Evolutionary conservation across 1,139 yeast species (phyloP), one percentile per base, ranked within the genome.

Genomic region (Suhomyces anneliseae): DNA sequence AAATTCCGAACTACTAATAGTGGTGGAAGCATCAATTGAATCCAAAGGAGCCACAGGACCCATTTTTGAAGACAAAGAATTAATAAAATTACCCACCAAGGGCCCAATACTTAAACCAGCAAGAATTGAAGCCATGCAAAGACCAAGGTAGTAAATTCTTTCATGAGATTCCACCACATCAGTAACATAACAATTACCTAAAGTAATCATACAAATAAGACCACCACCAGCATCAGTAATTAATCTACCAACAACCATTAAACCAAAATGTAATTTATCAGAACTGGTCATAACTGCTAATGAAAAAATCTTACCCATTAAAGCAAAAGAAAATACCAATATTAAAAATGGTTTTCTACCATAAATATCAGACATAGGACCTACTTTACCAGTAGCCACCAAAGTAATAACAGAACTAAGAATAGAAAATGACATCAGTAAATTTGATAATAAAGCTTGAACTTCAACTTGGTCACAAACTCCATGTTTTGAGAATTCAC

Each of bases 61-160:
- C 7, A 38, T 19, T 10, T 43, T 42, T n/a, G 36, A 34, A 8
- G 49, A 42, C 24, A 26, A 34, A 9, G 44, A 34, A 29, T 39
- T 45, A 14, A 50, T 42, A 27, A 70, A 47, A 45, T 84, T 81
- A 0, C 88, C 87, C 1, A 76, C 46, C 34, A 82, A 49, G 0
- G 95, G 95, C 1, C 93, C 93, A 12, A 78, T 27, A 1, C 86
- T 83, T 52, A 83, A 60, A 0, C 92, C 92, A 6, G 76, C 69
- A 56, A 78, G 85, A 49, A 85, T 58, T 26, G 79, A 66, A 0
- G 90, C 89, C 46, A 77, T 72, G 31, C 79, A 65, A 34, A 78
- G 62, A 0, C 90, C 89, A 51, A 87, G 68, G 1, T 76, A 68
- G 44, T 78, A 76, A 14, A 81, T 78, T 49, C 93, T 66, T 44